Percentiles rank a stretch among this genome's conserved stretches.
These are phyloP conservation scores for Dioscorea dumetorum DNA, from an alignment of 106 monocot genomes.

Conservation along the genomic window DNA sequence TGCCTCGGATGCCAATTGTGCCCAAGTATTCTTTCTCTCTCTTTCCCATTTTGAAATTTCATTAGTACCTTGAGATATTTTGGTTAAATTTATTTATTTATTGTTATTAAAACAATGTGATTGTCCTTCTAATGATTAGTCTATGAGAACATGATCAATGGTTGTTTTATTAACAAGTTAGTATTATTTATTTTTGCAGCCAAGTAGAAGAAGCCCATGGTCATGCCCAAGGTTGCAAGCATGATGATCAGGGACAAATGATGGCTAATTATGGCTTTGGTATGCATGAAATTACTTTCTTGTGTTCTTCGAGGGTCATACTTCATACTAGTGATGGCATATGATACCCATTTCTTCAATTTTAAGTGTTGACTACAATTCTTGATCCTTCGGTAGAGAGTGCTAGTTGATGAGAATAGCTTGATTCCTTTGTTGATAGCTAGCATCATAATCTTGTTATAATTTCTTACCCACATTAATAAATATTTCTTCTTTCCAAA, in stretches of 20 bases:
- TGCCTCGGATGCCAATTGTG: constrained; percentile 30
- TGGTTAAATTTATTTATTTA: background rate
- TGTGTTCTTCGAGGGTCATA: background rate
- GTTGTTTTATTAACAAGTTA: background rate
- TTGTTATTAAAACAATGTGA: constrained; percentile 8
- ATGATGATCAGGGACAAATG: constrained; percentile 29
- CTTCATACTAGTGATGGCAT: background rate
- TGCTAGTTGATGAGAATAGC: background rate
- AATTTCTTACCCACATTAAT: too few species aligned
- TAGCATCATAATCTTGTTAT: too few species aligned
- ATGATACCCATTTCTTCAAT: background rate
- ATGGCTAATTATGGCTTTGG: constrained; percentile 64
- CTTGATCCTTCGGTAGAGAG: background rate
- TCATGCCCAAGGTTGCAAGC: constrained; percentile 45
- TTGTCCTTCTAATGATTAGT: background rate
- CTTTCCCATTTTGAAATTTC: background rate
- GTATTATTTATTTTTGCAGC: constrained; percentile 23
- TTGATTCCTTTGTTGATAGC: background rate
- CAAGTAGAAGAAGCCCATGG: constrained; percentile 59
- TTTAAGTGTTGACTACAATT: background rate
- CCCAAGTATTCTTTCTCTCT: too few species aligned
- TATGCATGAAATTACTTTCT: constrained; percentile 13
- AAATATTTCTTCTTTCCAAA: too few species aligned
- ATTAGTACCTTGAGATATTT: constrained; percentile 13
- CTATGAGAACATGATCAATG: constrained; percentile 23